Base-by-base conservation (phyloP, 2,329 filamentous ascomycete genomes). In the Lasiodiplodia sp. region DNA sequence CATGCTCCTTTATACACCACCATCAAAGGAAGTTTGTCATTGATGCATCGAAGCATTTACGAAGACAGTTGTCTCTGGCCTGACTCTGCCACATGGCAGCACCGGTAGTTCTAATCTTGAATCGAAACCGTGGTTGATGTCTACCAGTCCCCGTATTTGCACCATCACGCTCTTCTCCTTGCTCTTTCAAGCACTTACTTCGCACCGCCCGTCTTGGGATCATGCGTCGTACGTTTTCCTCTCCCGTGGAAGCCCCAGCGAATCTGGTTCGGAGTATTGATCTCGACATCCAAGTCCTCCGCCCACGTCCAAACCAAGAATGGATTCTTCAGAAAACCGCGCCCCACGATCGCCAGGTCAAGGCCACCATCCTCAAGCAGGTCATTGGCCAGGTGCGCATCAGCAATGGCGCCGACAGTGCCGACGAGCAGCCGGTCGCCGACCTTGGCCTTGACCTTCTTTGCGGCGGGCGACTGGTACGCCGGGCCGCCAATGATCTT, bases 301-400 rank as follows among this genome's bases (percentile, higher is more conserved):
- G 92, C 94, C 71, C 88, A 90, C 40, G 87, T 85, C 80, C 93
- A 88, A 10, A 93, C 91, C 76, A 94, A 89, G 69, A 92, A 90
- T 0, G 94, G 92, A 75, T 97, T 93, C 77, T 93, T 88, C 81
- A 96, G 85, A 79, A 96, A 96, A 75, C 91, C 90, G 68, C 93
- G 85, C 0, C 88, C 94, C 1, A 91, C 85, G 21, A 95, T 84
- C 0, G 91, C 88, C n/a, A 94, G 79, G 76, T 97, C 94, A 69
- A 89, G 73, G 8, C 68, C 79, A 18, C 66, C 79, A 10, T 82
- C 78, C 70, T 87, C 82, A 2, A 88, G 76, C 75, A 91, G 69
- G 82, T 87, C 72, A 84, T 89, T 86, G 6, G 92, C 93, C 77
- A 91, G 86, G 73, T 89, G 87, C 2, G 90, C 91, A 37, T 87